phyloP scores from a whole-genome alignment of 108 stramenopile genomes.

The Epithemia pelagica region DNA sequence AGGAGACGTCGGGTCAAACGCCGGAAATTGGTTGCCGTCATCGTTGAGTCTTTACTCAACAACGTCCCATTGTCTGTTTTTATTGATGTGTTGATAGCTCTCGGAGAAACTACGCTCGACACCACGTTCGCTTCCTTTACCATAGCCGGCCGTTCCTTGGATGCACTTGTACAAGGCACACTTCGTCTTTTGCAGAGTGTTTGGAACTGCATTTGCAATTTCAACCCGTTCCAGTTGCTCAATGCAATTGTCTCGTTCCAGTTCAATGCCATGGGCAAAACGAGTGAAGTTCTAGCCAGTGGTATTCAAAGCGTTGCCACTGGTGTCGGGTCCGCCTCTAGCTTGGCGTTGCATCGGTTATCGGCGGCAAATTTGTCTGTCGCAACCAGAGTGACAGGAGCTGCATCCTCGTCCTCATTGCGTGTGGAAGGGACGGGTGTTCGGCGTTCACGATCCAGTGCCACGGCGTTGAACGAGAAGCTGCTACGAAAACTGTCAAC shows the following conservation, averaged over 20 bases:
- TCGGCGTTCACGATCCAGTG: slow-evolving; percentile 1
- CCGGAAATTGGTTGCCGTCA: slow-evolving; percentile 23
- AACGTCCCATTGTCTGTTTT: slow-evolving; percentile 62
- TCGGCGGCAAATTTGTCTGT: slow-evolving; percentile 23
- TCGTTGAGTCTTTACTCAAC: slow-evolving; percentile 36
- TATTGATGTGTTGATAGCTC: slow-evolving; percentile 43
- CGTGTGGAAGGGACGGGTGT: slow-evolving; percentile 11
- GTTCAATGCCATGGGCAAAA: slow-evolving; percentile 61
- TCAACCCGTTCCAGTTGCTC: slow-evolving; percentile 53
- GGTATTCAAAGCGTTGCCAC: slow-evolving; percentile 84
- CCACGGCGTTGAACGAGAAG: slow-evolving; percentile 11
- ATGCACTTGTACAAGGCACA: slow-evolving; percentile 21
- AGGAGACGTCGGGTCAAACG: slow-evolving; percentile 1
- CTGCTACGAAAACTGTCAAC: slow-evolving; percentile 52
- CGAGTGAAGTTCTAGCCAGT: slow-evolving; percentile 63
- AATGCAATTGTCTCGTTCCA: slow-evolving; percentile 51
- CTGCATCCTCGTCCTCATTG: slow-evolving; percentile 1
- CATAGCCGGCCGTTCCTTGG: slow-evolving; percentile 26
- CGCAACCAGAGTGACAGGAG: neutral
- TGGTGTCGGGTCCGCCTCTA: slow-evolving; percentile 76
- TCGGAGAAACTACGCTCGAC: slow-evolving; percentile 41
- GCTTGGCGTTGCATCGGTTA: slow-evolving; percentile 41
- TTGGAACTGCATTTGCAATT: slow-evolving; percentile 37
- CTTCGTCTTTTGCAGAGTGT: slow-evolving; percentile 17
- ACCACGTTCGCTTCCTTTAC: slow-evolving; percentile 39